These are phyloP conservation scores for Hypoxylon sp. DNA, from an alignment of 2,329 filamentous ascomycete species.

Conservation along the genomic window DNA sequence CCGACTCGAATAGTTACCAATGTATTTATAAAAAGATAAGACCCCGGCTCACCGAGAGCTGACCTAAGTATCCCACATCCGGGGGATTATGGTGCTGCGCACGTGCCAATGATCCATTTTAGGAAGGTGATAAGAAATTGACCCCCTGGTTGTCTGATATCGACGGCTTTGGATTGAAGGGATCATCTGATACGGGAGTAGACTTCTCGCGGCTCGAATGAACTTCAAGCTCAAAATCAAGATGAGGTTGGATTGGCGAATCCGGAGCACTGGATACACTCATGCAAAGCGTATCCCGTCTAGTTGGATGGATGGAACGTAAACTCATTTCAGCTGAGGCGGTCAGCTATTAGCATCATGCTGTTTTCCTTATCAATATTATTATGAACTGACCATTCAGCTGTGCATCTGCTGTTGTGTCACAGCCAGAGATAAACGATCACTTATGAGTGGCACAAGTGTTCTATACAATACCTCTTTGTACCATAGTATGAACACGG, in stretches of 20 bases:
- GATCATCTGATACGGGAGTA: slow-evolving; percentile 1
- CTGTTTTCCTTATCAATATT: slow-evolving; percentile 6
- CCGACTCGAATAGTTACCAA: neutral
- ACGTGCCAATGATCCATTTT: slow-evolving; percentile 31
- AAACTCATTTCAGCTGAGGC: slow-evolving; percentile 37
- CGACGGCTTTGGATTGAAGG: neutral
- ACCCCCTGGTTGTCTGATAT: slow-evolving; percentile 6
- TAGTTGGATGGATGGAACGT: slow-evolving; percentile 5
- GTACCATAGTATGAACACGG: neutral
- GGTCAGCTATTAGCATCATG: slow-evolving; percentile 14
- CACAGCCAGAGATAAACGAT: slow-evolving; percentile 6
- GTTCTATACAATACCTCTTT: neutral
- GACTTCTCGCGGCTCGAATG: neutral
- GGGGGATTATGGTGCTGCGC: slow-evolving; percentile 2
- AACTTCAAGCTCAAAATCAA: neutral
- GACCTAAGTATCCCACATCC: neutral
- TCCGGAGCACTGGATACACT: neutral
- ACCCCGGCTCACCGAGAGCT: neutral
- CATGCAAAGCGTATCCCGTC: slow-evolving; percentile 6
- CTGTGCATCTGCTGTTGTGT: slow-evolving; percentile 1
- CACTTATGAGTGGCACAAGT: neutral
- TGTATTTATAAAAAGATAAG: neutral
- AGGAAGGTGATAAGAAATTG: slow-evolving; percentile 36
- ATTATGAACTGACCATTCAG: neutral
- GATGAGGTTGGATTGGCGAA: neutral